Percentiles rank a stretch among this genome's conserved stretches.
Evolutionary conservation across 768 basidiomycete species (phyloP).

Genomic region (Hericium coralloides): DNA sequence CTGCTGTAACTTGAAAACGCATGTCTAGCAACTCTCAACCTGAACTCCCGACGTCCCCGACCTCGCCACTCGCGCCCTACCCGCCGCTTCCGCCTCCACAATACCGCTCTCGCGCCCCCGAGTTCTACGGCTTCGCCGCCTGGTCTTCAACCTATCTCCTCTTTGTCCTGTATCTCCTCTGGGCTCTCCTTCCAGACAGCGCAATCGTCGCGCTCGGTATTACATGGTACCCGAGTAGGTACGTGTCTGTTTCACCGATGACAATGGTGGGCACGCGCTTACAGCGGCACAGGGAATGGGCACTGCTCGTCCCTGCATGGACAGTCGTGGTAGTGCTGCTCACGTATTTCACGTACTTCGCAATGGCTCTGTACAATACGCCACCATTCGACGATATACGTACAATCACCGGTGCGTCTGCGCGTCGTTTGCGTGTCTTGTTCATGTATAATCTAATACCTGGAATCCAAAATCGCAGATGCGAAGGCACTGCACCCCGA

Average conservation of each 20-base stretch:
- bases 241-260: not conserved
- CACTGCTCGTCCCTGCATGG: constrained; percentile 73
- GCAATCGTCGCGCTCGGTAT: constrained; percentile 60
- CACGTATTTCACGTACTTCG: constrained; percentile 71
- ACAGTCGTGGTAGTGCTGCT: constrained; percentile 60
- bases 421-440: not conserved
- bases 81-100: constrained; percentile 35
- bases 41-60: constrained; percentile 21
- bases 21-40: not conserved
- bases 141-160: constrained; percentile 69
- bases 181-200: constrained; percentile 73
- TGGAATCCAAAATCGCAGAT: constrained; percentile 32
- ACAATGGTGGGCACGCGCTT: not conserved
- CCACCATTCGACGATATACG: constrained; percentile 60
- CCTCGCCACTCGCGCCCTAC: constrained; percentile 36
- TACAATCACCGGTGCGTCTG: constrained; percentile 53
- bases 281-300: constrained; percentile 60
- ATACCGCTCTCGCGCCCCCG: constrained; percentile 60
- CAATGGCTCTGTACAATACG: constrained; percentile 62
- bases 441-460: not conserved
- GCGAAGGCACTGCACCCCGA: constrained; percentile 43
- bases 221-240: constrained; percentile 87
- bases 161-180: constrained; percentile 64
- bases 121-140: constrained; percentile 88
- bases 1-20: too few species aligned